Base-by-base conservation (phyloP, 2,329 filamentous ascomycete species). In the Aureobasidium melanogenum region DNA sequence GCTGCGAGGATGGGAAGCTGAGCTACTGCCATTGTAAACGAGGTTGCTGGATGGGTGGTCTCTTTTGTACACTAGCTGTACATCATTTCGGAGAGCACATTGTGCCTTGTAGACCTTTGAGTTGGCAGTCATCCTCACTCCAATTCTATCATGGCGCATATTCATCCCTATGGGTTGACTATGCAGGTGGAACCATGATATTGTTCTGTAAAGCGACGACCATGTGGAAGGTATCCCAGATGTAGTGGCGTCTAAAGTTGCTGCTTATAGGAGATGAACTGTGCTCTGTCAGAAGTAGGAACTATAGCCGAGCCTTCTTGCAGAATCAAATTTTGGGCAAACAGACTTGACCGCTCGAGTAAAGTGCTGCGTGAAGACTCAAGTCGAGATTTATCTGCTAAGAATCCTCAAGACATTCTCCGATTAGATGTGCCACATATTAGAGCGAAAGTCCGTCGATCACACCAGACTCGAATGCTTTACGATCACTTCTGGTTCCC, bases 1-100 rank as follows among this genome's bases (percentile, higher is more conserved):
- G 70, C 82, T 17, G 77, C 64, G 3, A 69, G 44, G 32, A 36
- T 47, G 60, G 12, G n/a, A 2, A 32, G 3, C n/a, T 62, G 51
- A 62, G 34, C 9, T 41, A 19, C 44, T 47, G n/a, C 9, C 30
- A 12, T n/a, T n/a, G n/a, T n/a, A n/a, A n/a, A n/a, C n/a, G n/a
- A n/a, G n/a, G n/a, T n/a, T n/a, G n/a, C n/a, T n/a, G n/a, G n/a
- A n/a, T n/a, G n/a, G n/a, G n/a, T n/a, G n/a, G n/a, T n/a, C n/a
- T n/a, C n/a, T n/a, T n/a, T n/a, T n/a, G n/a, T n/a, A n/a, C n/a
- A n/a, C n/a, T n/a, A n/a, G n/a, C n/a, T n/a, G n/a, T n/a, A n/a
- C n/a, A n/a, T n/a, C n/a, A n/a, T n/a, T n/a, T n/a, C n/a, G n/a
- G n/a, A n/a, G n/a, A n/a, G n/a, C n/a, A n/a, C n/a, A n/a, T n/a